phyloP scores from a whole-genome alignment of 2,329 filamentous ascomycete species.

The Verticillium isaacii region DNA sequence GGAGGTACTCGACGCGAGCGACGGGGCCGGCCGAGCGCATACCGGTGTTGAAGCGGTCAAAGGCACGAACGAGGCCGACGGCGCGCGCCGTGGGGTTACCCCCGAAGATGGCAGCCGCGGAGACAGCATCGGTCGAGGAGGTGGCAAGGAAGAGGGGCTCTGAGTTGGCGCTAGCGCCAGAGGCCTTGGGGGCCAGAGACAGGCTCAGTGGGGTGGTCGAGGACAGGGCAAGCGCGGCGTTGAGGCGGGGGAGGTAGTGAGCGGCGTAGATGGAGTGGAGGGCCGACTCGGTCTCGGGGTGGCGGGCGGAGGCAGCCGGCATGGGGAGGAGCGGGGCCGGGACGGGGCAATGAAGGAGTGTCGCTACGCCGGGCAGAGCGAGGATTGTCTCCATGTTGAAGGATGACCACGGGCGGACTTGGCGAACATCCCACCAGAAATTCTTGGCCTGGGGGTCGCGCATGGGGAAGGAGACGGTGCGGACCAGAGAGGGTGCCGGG shows the following conservation, averaged over 20 bases:
- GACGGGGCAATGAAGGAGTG: slow-evolving; percentile 67
- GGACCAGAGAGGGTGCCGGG: slow-evolving; percentile 76
- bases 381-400: slow-evolving; percentile 73
- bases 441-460: slow-evolving; percentile 68
- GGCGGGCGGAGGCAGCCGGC: slow-evolving; percentile 52
- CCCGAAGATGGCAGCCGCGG: slow-evolving; percentile 46
- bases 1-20: slow-evolving; percentile 81
- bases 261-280: slow-evolving; percentile 71
- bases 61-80: slow-evolving; percentile 84
- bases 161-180: slow-evolving; percentile 27
- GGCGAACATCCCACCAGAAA: slow-evolving; percentile 96
- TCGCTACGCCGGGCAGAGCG: slow-evolving; percentile 65
- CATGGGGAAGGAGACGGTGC: slow-evolving; percentile 66
- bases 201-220: slow-evolving; percentile 60
- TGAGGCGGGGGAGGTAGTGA: slow-evolving; percentile 82
- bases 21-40: slow-evolving; percentile 84
- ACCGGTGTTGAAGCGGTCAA: slow-evolving; percentile 90
- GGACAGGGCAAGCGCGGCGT: slow-evolving; percentile 74
- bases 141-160: slow-evolving; percentile 64
- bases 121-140: slow-evolving; percentile 50
- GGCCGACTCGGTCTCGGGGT: slow-evolving; percentile 73
- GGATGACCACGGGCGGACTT: slow-evolving; percentile 75
- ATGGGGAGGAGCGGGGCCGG: slow-evolving; percentile 56
- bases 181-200: slow-evolving; percentile 33
- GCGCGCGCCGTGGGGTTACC: slow-evolving; percentile 52